Percentiles rank a stretch among this genome's conserved stretches.
Evolutionary conservation across 192 early-diverging fungal genomes (phyloP).

Genomic region (Spinellus fusiger): DNA sequence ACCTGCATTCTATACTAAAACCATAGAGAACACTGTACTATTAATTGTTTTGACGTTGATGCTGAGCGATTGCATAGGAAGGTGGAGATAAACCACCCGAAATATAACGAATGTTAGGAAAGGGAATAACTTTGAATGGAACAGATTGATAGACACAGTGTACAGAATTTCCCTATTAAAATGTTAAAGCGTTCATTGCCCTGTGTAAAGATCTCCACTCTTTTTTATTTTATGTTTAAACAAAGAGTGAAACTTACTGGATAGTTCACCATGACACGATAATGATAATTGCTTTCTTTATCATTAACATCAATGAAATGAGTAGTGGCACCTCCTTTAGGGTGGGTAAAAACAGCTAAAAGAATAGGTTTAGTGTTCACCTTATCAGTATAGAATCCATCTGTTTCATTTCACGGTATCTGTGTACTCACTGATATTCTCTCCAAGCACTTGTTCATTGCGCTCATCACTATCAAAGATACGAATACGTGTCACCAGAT

Average conservation of each 20-base stretch:
- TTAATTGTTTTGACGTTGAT: too few relatives aligned
- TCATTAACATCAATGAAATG: not conserved
- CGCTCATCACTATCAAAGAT: not conserved
- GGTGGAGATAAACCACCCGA: not conserved
- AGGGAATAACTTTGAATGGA: not conserved
- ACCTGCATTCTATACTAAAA: too few relatives aligned
- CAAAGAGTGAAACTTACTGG: not conserved
- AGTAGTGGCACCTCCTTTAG: not conserved
- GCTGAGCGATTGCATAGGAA: not conserved
- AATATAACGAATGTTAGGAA: not conserved
- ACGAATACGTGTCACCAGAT: not conserved
- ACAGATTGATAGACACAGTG: not conserved
- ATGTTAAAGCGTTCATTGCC: not conserved
- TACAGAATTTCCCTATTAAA: not conserved
- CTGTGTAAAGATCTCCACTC: not conserved
- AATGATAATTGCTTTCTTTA: not conserved
- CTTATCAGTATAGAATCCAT: not conserved
- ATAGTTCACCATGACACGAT: not conserved
- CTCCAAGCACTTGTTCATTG: not conserved
- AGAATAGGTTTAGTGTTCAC: not conserved
- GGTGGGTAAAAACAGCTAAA: not conserved
- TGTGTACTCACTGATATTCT: not conserved
- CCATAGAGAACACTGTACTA: too few relatives aligned
- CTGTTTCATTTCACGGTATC: too few relatives aligned
- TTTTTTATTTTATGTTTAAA: not conserved